Evolutionary conservation across 768 basidiomycete species (phyloP), one percentile per base, ranked within the genome.

Genomic region (Hygrophoropsis aurantiaca): DNA sequence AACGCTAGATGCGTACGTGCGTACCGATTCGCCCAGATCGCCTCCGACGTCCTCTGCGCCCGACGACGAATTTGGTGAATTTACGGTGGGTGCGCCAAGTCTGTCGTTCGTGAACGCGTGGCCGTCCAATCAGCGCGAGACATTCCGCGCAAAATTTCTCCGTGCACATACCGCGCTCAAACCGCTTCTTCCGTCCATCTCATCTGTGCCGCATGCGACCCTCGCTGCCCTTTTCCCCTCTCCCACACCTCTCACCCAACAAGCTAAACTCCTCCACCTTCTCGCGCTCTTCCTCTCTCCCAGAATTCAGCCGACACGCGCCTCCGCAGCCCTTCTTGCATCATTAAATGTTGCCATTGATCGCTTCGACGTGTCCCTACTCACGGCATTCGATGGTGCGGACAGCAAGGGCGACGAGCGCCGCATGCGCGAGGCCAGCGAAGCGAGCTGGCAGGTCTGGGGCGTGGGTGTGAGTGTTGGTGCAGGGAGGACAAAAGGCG

Each of bases 321-420:
- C 75, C 53, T 90, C 87, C 81, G 72, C 77, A 6, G 67, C 78
- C 18, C 72, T 90, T 27, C 72, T 77, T 23, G 64, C 80, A 3
- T 79, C 87, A 11, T 74, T 97, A 16, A 79, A 87, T 11, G 77
- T 86, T 0, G 85, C 90, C 0, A 82, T 85, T 62, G 94, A 97
- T 57, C 77, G 90, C 4, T 98, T 95, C 67, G 92, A 97, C 55
- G 87, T 88, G 11, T 79, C 74, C 21, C 74, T 95, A 11, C 74
- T 99, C n/a, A 79, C 85, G 1, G 87, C 85, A 0, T 99, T 99
- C 58, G 95, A 97, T 59, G 68, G 71, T n/a, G 88, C 90, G 0
- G 94, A 97, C 63, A 77, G 80, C 6, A 75, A 75, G 23, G 74
- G 72, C 4, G 82, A 95, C 52, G 91, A 95, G 58, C 61, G 51